Evolutionary conservation across 495 filamentous ascomycete species (phyloP).

Genomic region (Halenospora varia): DNA sequence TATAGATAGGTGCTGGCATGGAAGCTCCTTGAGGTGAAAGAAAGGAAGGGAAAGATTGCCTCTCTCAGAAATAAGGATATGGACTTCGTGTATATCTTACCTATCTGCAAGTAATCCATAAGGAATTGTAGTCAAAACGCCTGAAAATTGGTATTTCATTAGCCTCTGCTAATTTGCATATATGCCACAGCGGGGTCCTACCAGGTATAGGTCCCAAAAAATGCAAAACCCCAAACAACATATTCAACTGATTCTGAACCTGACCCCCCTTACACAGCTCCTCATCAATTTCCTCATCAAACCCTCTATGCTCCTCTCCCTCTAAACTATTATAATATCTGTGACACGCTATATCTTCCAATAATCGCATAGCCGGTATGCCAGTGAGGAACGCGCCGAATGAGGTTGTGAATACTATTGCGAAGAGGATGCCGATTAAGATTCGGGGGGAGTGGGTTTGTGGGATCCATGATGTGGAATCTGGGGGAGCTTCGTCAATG

Average conservation of each 20-base stretch:
- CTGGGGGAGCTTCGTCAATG: background rate
- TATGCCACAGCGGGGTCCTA: constrained; percentile 4
- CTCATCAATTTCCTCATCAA: constrained; percentile 28
- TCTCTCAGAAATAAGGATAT: too few species aligned
- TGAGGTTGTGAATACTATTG: constrained; percentile 7
- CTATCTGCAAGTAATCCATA: constrained; percentile 36
- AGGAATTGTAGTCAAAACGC: constrained; percentile 31
- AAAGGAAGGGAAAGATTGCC: background rate
- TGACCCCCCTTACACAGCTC: constrained; percentile 29
- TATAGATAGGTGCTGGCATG: too few species aligned
- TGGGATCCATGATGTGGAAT: background rate
- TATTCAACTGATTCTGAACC: constrained; percentile 31
- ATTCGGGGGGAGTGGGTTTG: background rate
- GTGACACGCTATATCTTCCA: constrained; percentile 35
- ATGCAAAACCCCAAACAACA: constrained; percentile 25
- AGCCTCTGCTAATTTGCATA: constrained; percentile 10
- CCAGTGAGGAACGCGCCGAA: constrained; percentile 11
- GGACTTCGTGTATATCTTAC: constrained; percentile 22
- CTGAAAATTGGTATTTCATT: constrained; percentile 23
- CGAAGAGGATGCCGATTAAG: constrained; percentile 10
- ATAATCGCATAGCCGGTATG: constrained; percentile 27
- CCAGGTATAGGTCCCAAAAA: constrained; percentile 18
- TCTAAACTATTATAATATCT: constrained; percentile 24
- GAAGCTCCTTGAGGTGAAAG: background rate
- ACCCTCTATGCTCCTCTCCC: constrained; percentile 13